Evolutionary conservation across 192 early-diverging fungal genomes (phyloP), one percentile per base, ranked within the genome.

Genomic region (Cladochytrium replicatum): DNA sequence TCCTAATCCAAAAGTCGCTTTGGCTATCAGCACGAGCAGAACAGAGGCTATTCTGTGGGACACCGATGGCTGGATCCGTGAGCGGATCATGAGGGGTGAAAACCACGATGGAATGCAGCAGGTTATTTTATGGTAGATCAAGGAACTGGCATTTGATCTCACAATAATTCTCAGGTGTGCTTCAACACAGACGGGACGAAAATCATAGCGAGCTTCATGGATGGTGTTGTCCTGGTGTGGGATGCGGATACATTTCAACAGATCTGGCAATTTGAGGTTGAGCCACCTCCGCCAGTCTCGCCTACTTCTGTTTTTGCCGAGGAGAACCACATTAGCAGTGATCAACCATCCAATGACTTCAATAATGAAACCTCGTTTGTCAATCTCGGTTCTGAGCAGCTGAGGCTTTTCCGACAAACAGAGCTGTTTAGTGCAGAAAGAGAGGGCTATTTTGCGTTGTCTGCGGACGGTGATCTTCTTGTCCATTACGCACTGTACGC

Each of bases 31-130:
- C 2, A 67, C 61, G 4, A 46, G 52, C 26, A 26, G 40, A 1
- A 55, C 34, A 3, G 68, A 75, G 45, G 60, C 64, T 8, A 68
- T 75, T 21, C 41, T 75, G 21, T 75, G 73, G 73, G 62, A 75
- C 50, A 71, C 68, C 0, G 68, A 75, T 29, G 45, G 39, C 9
- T 75, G 73, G 73, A 62, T 64, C 42, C 55, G 68, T 9, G 65
- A 62, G 25, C 50, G 73, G 17, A 29, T 75, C 4, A 48, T 75
- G 7, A 50, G 54, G 7, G 68, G 65, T 13, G 51, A 57, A 13
- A 55, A 48, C 2, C 50, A 60, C 3, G 21, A 41, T 17, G 63
- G 63, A 30, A 55, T 69, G 8, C 63, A 66, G 28, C 63, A 71
- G 52, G 61, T 49, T 15, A 51, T 53, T 37, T 17, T 3, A 5